Conservation (phyloP, 108 stramenopile genomes). For the Nitzschia palea region DNA sequence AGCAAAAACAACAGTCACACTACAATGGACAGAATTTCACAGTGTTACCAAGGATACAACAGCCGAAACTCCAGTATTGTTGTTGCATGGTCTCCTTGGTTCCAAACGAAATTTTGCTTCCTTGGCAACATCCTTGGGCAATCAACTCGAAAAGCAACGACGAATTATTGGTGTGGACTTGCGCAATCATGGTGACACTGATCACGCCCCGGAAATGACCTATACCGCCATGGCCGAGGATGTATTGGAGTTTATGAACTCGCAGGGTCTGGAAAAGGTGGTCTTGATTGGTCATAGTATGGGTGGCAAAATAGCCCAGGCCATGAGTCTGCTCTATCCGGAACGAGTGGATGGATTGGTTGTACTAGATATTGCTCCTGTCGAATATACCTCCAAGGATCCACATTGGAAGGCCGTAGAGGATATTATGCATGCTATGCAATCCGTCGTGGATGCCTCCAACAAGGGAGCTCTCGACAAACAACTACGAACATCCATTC, state of each 20-base stretch:
- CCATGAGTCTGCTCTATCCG: slow-evolving; percentile 77
- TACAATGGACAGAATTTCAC: slow-evolving; percentile 33
- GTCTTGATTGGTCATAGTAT: slow-evolving; percentile 90
- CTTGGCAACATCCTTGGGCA: slow-evolving; percentile 60
- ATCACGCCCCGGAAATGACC: slow-evolving; percentile 45
- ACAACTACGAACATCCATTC: slow-evolving; percentile 50
- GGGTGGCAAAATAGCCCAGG: slow-evolving; percentile 94
- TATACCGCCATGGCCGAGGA: slow-evolving; percentile 89
- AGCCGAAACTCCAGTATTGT: slow-evolving; percentile 54
- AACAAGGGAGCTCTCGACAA: slow-evolving; percentile 68
- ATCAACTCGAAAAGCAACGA: slow-evolving; percentile 64
- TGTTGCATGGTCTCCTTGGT: slow-evolving; percentile 95
- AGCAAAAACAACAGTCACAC: not conserved
- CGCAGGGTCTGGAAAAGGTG: slow-evolving; percentile 48
- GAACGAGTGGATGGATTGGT: slow-evolving; percentile 81
- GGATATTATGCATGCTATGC: slow-evolving; percentile 76
- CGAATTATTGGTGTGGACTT: slow-evolving; percentile 79
- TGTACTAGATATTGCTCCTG: slow-evolving; percentile 93
- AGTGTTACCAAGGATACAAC: not conserved
- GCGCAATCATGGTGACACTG: slow-evolving; percentile 89
- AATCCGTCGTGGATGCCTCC: slow-evolving; percentile 32
- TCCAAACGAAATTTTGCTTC: slow-evolving; percentile 92
- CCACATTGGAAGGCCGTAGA: slow-evolving; percentile 81
- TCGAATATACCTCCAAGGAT: slow-evolving; percentile 58
- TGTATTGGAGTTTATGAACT: slow-evolving; percentile 74